These are phyloP conservation scores for Geotrichum klebahnii DNA, from an alignment of 1,139 yeast species.

Conservation along the genomic window DNA sequence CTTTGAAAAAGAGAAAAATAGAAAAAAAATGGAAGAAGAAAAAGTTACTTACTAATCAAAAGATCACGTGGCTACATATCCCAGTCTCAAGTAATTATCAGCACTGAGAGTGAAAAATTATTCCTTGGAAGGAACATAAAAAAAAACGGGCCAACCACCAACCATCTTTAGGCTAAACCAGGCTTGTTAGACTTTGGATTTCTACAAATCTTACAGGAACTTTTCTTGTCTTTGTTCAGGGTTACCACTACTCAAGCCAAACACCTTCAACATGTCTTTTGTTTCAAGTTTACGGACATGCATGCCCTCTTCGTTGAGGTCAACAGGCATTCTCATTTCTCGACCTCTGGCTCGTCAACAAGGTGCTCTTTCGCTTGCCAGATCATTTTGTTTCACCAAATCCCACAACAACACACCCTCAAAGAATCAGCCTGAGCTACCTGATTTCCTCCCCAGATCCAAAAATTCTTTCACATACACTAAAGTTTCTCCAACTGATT, in stretches of 20 bases:
- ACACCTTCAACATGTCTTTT: constrained; percentile 3
- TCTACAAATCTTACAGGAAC: not conserved
- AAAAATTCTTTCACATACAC: constrained; percentile 19
- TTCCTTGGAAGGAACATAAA: too few relatives aligned
- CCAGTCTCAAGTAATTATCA: constrained; percentile 3
- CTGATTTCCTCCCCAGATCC: constrained; percentile 20
- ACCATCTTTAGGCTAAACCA: not conserved
- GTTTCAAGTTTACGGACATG: not conserved
- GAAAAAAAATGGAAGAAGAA: not conserved
- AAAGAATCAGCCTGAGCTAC: constrained; percentile 12
- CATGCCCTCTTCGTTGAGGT: not conserved
- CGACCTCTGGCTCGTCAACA: constrained; percentile 1
- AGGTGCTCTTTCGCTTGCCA: not conserved
- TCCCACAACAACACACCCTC: constrained; percentile 4
- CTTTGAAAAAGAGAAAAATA: not conserved
- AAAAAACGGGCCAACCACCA: constrained; percentile 11
- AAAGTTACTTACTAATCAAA: not conserved
- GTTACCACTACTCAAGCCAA: too few relatives aligned
- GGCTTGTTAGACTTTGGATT: not conserved
- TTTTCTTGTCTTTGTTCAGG: not conserved
- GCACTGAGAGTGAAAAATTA: not conserved
- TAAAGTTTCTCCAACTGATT: constrained; percentile 32
- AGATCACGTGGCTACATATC: not conserved
- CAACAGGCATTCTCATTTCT: not conserved
- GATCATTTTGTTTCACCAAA: constrained; percentile 11